phyloP scores from a whole-genome alignment of 352 stramenopile species.

The Globisporangium parvum region DNA sequence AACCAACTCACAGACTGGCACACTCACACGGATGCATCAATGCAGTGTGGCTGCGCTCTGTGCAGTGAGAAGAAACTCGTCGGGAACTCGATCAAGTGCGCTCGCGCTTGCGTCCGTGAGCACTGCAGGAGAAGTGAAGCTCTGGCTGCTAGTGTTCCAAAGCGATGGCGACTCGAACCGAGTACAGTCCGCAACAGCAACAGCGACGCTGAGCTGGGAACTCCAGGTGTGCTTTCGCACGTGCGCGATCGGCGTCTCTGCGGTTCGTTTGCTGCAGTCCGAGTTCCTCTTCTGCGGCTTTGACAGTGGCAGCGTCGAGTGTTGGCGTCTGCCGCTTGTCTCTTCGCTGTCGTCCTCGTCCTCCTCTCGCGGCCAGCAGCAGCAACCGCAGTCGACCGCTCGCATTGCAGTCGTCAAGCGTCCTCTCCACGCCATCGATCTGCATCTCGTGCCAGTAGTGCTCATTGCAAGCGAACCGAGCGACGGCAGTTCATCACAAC shows the following conservation, averaged over 20 bases:
- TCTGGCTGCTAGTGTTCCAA: constrained; percentile 19
- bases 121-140: constrained; percentile 38
- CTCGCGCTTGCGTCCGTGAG: constrained; percentile 26
- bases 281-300: constrained; percentile 54
- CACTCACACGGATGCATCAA: background rate
- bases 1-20: too few species aligned
- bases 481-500: constrained; percentile 9
- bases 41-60: constrained; percentile 11
- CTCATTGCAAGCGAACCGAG: constrained; percentile 29
- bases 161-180: background rate
- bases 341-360: background rate
- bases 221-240: constrained; percentile 42
- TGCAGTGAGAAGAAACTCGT: background rate
- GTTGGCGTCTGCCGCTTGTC: constrained; percentile 28
- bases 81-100: background rate
- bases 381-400: constrained; percentile 14
- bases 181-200: background rate
- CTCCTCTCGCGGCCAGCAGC: constrained; percentile 2
- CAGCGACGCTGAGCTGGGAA: constrained; percentile 19
- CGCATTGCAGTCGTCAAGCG: constrained; percentile 37
- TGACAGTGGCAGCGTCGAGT: constrained; percentile 42
- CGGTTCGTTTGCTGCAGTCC: constrained; percentile 19
- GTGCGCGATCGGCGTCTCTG: constrained; percentile 28
- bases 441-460: constrained; percentile 37
- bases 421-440: constrained; percentile 37